A percentile compares a stretch with the other conserved stretches of the same genome.
These are phyloP conservation scores for Neurospora africana DNA, from an alignment of 495 filamentous ascomycete genomes.

Conservation along the genomic window DNA sequence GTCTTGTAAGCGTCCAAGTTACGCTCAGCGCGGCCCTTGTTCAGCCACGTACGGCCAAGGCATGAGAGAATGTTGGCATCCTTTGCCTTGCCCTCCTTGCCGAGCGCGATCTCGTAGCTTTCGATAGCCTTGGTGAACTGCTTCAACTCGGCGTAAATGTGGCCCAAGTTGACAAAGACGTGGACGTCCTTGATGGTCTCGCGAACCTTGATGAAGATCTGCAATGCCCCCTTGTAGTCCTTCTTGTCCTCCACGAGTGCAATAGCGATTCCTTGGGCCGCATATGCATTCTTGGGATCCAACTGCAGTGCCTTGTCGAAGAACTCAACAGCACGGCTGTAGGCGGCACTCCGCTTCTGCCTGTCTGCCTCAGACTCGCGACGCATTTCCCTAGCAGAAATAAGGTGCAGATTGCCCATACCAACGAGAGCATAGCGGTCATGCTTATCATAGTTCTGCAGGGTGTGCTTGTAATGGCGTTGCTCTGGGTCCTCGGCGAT, in stretches of 20 bases:
- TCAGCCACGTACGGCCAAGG: constrained; percentile 86
- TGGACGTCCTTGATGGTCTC: constrained; percentile 80
- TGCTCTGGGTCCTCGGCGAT: constrained; percentile 84
- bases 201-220: constrained; percentile 76
- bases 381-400: constrained; percentile 85
- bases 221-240: constrained; percentile 66
- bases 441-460: constrained; percentile 92
- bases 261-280: constrained; percentile 91
- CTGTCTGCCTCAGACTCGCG: constrained; percentile 80
- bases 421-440: constrained; percentile 88
- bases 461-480: constrained; percentile 88
- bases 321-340: constrained; percentile 89
- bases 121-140: constrained; percentile 88
- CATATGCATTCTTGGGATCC: constrained; percentile 87
- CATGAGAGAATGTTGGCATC: constrained; percentile 82
- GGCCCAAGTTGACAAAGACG: constrained; percentile 84
- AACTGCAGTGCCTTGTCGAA: constrained; percentile 94
- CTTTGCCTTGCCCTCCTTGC: constrained; percentile 61
- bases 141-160: constrained; percentile 78
- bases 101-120: constrained; percentile 82
- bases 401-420: constrained; percentile 89
- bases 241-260: constrained; percentile 88
- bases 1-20: constrained; percentile 71
- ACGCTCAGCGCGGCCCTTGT: constrained; percentile 73
- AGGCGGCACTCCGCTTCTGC: constrained; percentile 76